Evolutionary conservation across 768 basidiomycete species (phyloP).

Genomic region (Kwoniella pini): DNA sequence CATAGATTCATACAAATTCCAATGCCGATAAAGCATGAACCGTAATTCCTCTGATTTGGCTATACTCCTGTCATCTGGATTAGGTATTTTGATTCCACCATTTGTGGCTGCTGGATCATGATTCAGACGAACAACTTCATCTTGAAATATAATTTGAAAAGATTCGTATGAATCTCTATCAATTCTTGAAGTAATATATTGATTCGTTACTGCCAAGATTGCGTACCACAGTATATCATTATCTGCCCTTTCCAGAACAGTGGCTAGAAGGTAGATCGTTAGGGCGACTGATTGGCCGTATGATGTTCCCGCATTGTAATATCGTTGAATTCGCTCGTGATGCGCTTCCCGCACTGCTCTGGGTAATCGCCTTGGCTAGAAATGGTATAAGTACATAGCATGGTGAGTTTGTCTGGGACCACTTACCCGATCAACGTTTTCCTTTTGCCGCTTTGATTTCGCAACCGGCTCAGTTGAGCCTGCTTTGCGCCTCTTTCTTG

Average conservation of each 20-base stretch:
- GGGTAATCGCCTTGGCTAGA: constrained; percentile 63
- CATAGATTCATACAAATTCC: constrained; percentile 98
- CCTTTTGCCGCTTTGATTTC: constrained; percentile 31
- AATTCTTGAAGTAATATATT: constrained; percentile 85
- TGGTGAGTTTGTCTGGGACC: not conserved
- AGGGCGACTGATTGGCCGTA: constrained; percentile 87
- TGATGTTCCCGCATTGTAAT: constrained; percentile 82
- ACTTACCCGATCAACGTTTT: constrained; percentile 33
- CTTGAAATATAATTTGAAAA: constrained; percentile 75
- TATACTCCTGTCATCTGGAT: constrained; percentile 80
- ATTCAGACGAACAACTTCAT: constrained; percentile 92
- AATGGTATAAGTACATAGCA: not conserved
- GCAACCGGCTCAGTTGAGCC: constrained; percentile 20
- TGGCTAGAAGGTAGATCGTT: constrained; percentile 85
- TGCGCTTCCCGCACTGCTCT: constrained; percentile 70
- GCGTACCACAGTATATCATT: constrained; percentile 94
- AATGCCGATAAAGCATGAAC: constrained; percentile 93
- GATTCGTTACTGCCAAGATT: constrained; percentile 87
- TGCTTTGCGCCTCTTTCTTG: constrained; percentile 23
- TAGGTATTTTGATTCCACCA: constrained; percentile 26
- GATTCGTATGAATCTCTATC: constrained; percentile 81
- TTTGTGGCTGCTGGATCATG: constrained; percentile 52
- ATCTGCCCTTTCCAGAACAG: constrained; percentile 85
- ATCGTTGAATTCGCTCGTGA: constrained; percentile 68
- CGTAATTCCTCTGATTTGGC: constrained; percentile 83